Evolutionary conservation across 371 early-diverging fungal species (phyloP).

Genomic region (Apophysomyces ossiformis): DNA sequence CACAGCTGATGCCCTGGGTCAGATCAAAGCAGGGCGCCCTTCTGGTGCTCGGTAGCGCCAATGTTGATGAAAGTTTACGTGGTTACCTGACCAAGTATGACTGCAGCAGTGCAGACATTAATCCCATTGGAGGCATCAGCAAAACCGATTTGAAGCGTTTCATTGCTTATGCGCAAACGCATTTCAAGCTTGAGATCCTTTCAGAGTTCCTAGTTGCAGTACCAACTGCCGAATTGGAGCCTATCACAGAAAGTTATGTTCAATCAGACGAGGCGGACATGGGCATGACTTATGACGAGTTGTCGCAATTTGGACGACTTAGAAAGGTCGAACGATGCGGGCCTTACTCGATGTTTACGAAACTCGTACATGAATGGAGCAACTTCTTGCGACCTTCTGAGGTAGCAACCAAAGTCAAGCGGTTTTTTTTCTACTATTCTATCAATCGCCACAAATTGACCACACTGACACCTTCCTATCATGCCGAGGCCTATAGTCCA

Average conservation of each 20-base stretch:
- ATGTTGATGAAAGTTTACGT: constrained; percentile 95
- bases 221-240: constrained; percentile 96
- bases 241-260: constrained; percentile 75
- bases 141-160: constrained; percentile 89
- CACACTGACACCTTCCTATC: constrained; percentile 94
- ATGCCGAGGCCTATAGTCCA: constrained; percentile 93
- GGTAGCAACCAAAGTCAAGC: constrained; percentile 91
- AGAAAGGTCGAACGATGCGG: constrained; percentile 90
- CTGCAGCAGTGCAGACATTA: constrained; percentile 96
- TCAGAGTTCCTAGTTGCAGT: constrained; percentile 83
- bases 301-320: constrained; percentile 89
- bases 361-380: constrained; percentile 83
- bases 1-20: constrained; percentile 92
- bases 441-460: constrained; percentile 99
- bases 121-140: constrained; percentile 96
- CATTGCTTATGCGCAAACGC: constrained; percentile 70
- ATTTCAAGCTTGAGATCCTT: constrained; percentile 76
- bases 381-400: constrained; percentile 62
- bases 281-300: constrained; percentile 97
- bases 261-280: constrained; percentile 96
- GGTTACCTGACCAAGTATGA: constrained; percentile 99
- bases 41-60: constrained; percentile 94
- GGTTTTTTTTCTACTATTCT: constrained; percentile 94
- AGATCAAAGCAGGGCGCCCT: constrained; percentile 77
- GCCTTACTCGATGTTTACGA: constrained; percentile 91